Evolutionary conservation across 1,284 basidiomycete species (phyloP).

Genomic region (Pterulicium gracile): DNA sequence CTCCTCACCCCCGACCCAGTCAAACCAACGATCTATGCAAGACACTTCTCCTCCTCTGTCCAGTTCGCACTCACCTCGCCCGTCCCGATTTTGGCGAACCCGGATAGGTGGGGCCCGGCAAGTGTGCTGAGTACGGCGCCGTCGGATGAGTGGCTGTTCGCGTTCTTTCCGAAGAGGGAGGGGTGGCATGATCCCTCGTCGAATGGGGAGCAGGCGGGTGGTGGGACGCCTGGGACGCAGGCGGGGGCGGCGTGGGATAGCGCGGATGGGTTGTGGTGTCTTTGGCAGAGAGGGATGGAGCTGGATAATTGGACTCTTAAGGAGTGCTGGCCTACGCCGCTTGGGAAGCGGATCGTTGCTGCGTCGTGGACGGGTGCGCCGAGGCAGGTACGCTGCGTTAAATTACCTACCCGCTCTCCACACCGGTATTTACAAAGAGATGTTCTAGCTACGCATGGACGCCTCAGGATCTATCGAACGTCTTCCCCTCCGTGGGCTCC

Average conservation of each 20-base stretch:
- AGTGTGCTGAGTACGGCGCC: constrained; percentile 49
- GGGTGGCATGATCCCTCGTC: too few relatives aligned
- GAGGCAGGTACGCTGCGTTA: constrained; percentile 27
- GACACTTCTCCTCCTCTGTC: constrained; percentile 57
- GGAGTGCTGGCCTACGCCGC: constrained; percentile 44
- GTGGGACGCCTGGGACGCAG: too few relatives aligned
- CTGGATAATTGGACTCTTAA: constrained; percentile 52
- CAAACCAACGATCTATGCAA: constrained; percentile 46
- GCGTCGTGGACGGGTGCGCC: constrained; percentile 49
- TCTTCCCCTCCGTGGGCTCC: constrained; percentile 41
- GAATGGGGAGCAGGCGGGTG: too few relatives aligned
- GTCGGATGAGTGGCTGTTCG: constrained; percentile 54
- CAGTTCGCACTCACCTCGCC: constrained; percentile 51
- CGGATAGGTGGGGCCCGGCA: constrained; percentile 46
- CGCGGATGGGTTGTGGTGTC: constrained; percentile 49
- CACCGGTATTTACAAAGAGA: too few relatives aligned
- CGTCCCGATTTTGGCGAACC: constrained; percentile 29
- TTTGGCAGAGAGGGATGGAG: constrained; percentile 49
- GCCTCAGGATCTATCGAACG: constrained; percentile 30
- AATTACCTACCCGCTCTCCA: too few relatives aligned
- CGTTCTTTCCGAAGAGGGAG: constrained; percentile 55
- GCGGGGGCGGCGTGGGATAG: too few relatives aligned
- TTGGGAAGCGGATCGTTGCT: constrained; percentile 45
- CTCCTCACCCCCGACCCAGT: constrained; percentile 57
- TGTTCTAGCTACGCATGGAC: constrained; percentile 37